Evolutionary conservation across 2,329 filamentous ascomycete genomes (phyloP).

Genomic region (Monilinia fructigena): DNA sequence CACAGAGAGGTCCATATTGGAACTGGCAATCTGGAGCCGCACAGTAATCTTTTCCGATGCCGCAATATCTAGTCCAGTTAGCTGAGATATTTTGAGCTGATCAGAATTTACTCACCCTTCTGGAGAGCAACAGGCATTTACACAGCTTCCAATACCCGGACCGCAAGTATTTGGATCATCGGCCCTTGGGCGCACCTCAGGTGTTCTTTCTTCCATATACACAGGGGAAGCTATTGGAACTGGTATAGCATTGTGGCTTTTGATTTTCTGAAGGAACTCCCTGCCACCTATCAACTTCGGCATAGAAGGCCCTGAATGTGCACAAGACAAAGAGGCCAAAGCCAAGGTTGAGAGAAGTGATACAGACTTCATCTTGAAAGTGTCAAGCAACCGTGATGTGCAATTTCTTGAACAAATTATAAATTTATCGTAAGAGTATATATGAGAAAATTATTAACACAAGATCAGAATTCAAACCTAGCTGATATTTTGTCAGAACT

Average conservation of each 20-base stretch:
- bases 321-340: constrained; percentile 28
- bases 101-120: constrained; percentile 31
- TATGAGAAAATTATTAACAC: not conserved
- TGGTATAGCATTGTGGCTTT: constrained; percentile 28
- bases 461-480: not conserved
- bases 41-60: constrained; percentile 50
- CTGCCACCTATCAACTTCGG: constrained; percentile 34
- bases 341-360: constrained; percentile 24
- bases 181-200: constrained; percentile 25
- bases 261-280: constrained; percentile 34
- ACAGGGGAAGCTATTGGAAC: constrained; percentile 17
- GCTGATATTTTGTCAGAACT: not conserved
- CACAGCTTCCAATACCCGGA: constrained; percentile 33
- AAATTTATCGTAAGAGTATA: not conserved
- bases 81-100: not conserved
- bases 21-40: constrained; percentile 61
- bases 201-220: constrained; percentile 21
- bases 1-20: constrained; percentile 59
- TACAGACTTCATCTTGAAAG: constrained; percentile 29
- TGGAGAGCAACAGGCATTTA: constrained; percentile 35
- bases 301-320: constrained; percentile 29
- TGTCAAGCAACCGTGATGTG: not conserved
- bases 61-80: constrained; percentile 32
- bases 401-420: not conserved
- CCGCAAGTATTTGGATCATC: constrained; percentile 33